Conservation (phyloP, 2,329 filamentous ascomycete genomes). For the Pestalotiopsis sp. region DNA sequence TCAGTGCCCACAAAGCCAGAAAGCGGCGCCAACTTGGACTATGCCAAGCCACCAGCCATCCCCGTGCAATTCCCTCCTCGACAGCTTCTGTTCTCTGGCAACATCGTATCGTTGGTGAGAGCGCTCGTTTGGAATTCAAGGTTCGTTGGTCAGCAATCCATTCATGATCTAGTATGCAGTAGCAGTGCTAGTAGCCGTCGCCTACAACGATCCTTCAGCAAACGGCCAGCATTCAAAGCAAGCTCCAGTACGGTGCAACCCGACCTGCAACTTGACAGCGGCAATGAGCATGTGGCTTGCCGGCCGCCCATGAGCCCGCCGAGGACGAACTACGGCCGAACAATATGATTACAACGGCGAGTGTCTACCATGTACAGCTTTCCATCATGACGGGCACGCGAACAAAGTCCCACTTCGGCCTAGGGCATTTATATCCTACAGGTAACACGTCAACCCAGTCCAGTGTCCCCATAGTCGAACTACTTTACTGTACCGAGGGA, state of each 20-base stretch:
- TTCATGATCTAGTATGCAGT: neutral
- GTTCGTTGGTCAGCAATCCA: neutral
- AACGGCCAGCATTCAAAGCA: neutral
- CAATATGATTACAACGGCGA: neutral
- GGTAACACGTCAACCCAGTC: too few species aligned
- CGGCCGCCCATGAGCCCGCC: neutral
- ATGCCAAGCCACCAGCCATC: neutral
- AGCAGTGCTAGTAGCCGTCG: neutral
- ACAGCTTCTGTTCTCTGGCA: neutral
- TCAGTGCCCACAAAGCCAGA: neutral
- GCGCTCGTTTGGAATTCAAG: too few species aligned
- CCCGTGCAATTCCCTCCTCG: neutral
- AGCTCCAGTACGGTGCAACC: neutral
- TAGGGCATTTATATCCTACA: neutral
- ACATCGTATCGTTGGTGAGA: neutral
- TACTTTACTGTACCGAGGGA: neutral
- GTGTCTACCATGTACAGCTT: neutral
- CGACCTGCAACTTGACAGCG: neutral
- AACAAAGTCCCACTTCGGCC: neutral
- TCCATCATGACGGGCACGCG: neutral
- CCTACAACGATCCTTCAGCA: neutral
- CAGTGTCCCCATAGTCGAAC: too few species aligned
- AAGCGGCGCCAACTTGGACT: neutral
- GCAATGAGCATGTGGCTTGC: neutral
- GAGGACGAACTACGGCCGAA: neutral